A percentile compares a stretch with the other conserved stretches of the same genome.
Evolutionary conservation across 495 filamentous ascomycete species (phyloP).

Genomic region (Hypoxylon perforatum): DNA sequence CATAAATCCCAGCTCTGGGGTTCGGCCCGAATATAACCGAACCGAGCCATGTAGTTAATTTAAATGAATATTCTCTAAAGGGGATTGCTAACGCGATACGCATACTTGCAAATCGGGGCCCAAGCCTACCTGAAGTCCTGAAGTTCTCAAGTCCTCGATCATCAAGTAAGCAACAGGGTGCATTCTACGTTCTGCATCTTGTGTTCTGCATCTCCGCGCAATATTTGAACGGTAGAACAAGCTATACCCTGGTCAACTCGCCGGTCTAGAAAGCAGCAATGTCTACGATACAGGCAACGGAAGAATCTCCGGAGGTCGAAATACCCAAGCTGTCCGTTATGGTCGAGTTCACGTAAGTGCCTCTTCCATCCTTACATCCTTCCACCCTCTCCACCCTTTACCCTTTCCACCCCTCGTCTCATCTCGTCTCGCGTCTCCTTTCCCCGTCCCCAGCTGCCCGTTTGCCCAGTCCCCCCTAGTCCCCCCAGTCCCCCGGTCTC

Average conservation of each 20-base stretch:
- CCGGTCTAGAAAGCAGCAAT: constrained; percentile 17
- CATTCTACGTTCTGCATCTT: neutral
- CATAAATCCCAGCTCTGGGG: neutral
- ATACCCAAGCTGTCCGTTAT: constrained; percentile 60
- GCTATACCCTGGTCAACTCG: neutral
- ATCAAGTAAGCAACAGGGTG: too few relatives aligned
- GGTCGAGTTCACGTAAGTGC: constrained; percentile 80
- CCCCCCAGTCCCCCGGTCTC: too few relatives aligned
- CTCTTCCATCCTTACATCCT: too few relatives aligned
- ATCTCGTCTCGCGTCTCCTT: neutral
- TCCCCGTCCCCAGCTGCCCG: neutral
- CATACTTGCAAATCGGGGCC: too few relatives aligned
- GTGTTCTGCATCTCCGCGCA: constrained; percentile 5
- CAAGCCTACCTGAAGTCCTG: neutral
- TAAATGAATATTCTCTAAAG: constrained; percentile 7
- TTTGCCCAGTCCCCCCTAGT: neutral
- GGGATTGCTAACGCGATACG: too few relatives aligned
- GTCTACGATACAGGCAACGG: constrained; percentile 8
- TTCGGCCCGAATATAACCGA: constrained; percentile 19
- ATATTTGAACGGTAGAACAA: neutral
- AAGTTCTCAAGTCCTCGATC: neutral
- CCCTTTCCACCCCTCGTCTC: too few relatives aligned
- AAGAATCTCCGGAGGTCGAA: constrained; percentile 21
- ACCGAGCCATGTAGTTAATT: constrained; percentile 16
- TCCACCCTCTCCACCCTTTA: too few relatives aligned